Evolutionary conservation across 805 yeast genomes (phyloP), one percentile per base, ranked within the genome.

Genomic region (Jamesozyma gamospora): DNA sequence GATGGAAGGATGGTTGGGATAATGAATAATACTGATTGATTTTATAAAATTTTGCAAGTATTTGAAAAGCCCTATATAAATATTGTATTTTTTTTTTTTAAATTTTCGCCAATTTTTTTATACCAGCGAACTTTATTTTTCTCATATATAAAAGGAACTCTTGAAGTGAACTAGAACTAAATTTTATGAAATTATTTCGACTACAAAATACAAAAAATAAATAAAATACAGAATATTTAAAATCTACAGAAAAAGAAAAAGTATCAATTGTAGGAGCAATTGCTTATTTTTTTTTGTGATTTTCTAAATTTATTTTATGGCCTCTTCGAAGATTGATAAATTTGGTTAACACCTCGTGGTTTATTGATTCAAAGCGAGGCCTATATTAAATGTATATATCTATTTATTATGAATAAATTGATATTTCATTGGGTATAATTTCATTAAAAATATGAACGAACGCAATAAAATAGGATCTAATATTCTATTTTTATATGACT

Each of bases 1-100:
- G 98, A 57, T 90, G 98, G 98, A 77, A 72, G 49, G 95, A 85
- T 51, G 96, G 96, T 1, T 87, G 95, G 96, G 81, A 82, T 19
- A 36, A 45, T 17, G 34, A 40, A 18, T 16, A 26, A 34, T 31
- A 14, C n/a, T n/a, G n/a, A n/a, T n/a, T n/a, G n/a, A n/a, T n/a
- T n/a, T n/a, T n/a, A n/a, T n/a, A n/a, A n/a, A n/a, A n/a, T n/a
- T n/a, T n/a, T n/a, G n/a, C n/a, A n/a, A n/a, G n/a, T n/a, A n/a
- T n/a, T n/a, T n/a, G n/a, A n/a, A n/a, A n/a, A n/a, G n/a, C n/a
- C n/a, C n/a, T n/a, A n/a, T n/a, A n/a, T n/a, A n/a, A n/a, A n/a
- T n/a, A n/a, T n/a, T n/a, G n/a, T n/a, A n/a, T n/a, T n/a, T n/a
- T n/a, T n/a, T n/a, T n/a, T n/a, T n/a, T n/a, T n/a, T n/a, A n/a